phyloP scores from a whole-genome alignment of 495 filamentous ascomycete species.

The Daldinia concentrica region DNA sequence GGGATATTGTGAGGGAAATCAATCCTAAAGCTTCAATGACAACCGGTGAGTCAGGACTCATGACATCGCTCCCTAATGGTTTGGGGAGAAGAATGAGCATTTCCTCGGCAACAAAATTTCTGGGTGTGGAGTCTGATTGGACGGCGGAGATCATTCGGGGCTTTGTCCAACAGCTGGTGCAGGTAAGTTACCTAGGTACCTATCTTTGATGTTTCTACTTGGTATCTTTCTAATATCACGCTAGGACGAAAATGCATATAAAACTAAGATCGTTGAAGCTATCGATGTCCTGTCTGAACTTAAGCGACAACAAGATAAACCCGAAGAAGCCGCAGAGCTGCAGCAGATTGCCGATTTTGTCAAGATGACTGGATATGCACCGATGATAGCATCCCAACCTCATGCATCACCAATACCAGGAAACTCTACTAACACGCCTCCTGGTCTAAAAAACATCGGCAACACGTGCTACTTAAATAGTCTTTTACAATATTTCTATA shows the following conservation, averaged over 20 bases:
- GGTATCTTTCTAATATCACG: slow-evolving; percentile 10
- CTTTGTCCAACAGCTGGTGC: slow-evolving; percentile 29
- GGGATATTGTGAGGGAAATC: slow-evolving; percentile 36
- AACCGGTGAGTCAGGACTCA: slow-evolving; percentile 17
- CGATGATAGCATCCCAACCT: slow-evolving; percentile 7
- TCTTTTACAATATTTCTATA: slow-evolving; percentile 93
- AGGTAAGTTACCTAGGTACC: slow-evolving; percentile 21
- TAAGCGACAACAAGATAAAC: slow-evolving; percentile 29
- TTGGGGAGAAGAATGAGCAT: slow-evolving; percentile 36
- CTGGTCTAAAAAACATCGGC: slow-evolving; percentile 87
- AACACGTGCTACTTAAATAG: slow-evolving; percentile 99
- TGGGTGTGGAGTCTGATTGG: slow-evolving; percentile 34
- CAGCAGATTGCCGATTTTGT: slow-evolving; percentile 41
- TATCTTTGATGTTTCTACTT: background rate
- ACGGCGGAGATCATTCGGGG: slow-evolving; percentile 43
- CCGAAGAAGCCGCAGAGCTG: slow-evolving; percentile 34
- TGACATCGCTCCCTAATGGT: background rate
- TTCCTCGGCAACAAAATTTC: slow-evolving; percentile 20
- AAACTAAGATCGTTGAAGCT: slow-evolving; percentile 37
- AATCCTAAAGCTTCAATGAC: background rate
- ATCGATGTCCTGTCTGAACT: slow-evolving; percentile 40
- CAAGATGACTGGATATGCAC: slow-evolving; percentile 12
- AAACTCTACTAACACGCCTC: slow-evolving; percentile 18
- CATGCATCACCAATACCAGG: slow-evolving; percentile 8
- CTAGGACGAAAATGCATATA: slow-evolving; percentile 31